Base-by-base conservation (phyloP, 2,329 filamentous ascomycete species). In the Huntiella savannae region DNA sequence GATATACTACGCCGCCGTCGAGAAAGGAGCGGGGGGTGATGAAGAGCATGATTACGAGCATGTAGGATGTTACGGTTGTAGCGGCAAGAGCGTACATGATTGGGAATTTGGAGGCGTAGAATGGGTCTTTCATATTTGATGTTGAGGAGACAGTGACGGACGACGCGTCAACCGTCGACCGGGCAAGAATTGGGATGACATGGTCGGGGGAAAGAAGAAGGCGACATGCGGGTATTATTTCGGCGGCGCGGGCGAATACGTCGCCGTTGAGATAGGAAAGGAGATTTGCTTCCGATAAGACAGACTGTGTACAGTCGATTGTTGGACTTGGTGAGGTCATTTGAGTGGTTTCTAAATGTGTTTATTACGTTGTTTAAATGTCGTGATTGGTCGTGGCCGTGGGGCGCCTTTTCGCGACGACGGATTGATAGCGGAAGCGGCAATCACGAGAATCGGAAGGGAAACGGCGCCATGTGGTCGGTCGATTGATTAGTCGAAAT, bases 1-100 rank as follows among this genome's bases (percentile, higher is more conserved):
- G 67, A 49, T 91, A 79, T 39, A 88, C 83, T 41, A 82, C 76
- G 16, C 85, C 84, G 46, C 85, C 85, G 49, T 92, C 77, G 52
- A 93, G 78, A 59, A 91, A 94, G 3, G 91, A 94, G 44, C 88
- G 77, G n/a, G 88, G 88, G 0, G 86, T 93, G 55, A 95, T 86
- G 57, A 94, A 75, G 34, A 96, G 76, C 73, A 95, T 92, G 52
- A 94, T 83, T 54, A 95, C 80, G 40, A 96, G 75, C 58, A 92
- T 81, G 63, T 92, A 96, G 42, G 86, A 81, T 43, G 93, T 79
- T 47, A 94, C 81, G 1, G 87, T 96, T 13, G 85, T 85, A 12
- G 86, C 83, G 47, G 86, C 86, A 46, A 96, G 81, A 40, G 87
- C 87, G 58, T 95, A 98, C 55, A 83, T 81, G 61, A 93, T 86